Conservation (phyloP, 441 rosid species). For the Oxalis stricta region DNA sequence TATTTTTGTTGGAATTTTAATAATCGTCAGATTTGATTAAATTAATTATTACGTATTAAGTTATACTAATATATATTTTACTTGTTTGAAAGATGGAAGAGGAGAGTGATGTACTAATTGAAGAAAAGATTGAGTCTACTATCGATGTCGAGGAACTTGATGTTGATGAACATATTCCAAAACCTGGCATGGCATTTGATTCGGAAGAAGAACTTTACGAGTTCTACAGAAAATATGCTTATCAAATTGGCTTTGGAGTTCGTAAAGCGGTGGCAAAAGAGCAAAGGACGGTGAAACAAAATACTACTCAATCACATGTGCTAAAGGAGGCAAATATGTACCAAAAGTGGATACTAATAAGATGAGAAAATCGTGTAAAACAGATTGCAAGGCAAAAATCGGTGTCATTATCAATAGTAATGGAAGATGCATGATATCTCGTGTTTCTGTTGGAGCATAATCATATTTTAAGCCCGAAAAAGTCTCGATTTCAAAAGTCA, state of each 20-base stretch:
- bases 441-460: too few relatives aligned
- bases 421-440: background rate
- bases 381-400: background rate
- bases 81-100: too few relatives aligned
- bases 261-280: background rate
- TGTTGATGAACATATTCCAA: background rate
- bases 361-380: background rate
- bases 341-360: too few relatives aligned
- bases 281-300: background rate
- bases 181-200: background rate
- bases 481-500: background rate
- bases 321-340: background rate
- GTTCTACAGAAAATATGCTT: background rate
- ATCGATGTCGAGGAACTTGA: too few relatives aligned
- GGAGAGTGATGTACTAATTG: too few relatives aligned
- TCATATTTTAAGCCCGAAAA: background rate
- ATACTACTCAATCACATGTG: background rate
- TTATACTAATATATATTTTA: too few relatives aligned
- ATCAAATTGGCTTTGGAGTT: background rate
- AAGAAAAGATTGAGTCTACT: too few relatives aligned
- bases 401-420: background rate
- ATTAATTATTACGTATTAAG: too few relatives aligned
- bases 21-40: too few relatives aligned
- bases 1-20: too few relatives aligned
- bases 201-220: background rate